These are phyloP conservation scores for Pestalotiopsis sp. DNA, from an alignment of 2,329 filamentous ascomycete species.

Conservation along the genomic window DNA sequence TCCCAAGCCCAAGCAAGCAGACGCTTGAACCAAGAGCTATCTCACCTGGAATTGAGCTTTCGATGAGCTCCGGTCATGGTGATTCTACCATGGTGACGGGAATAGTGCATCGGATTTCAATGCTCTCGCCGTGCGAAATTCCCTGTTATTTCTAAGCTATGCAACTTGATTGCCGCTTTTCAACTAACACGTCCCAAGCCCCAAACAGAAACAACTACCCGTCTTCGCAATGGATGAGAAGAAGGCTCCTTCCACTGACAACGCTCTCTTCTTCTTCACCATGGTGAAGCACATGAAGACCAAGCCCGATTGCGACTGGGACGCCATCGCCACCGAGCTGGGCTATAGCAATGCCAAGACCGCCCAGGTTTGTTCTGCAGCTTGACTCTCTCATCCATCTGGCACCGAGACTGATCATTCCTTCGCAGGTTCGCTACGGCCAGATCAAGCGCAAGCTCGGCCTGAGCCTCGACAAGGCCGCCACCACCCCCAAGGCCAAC, in stretches of 20 bases:
- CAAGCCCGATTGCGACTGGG: slow-evolving; percentile 52
- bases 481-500: background rate
- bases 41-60: too few relatives aligned
- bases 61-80: too few relatives aligned
- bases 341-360: slow-evolving; percentile 43
- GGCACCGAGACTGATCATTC: background rate
- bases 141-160: too few relatives aligned
- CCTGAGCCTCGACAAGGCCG: slow-evolving; percentile 24
- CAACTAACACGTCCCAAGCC: background rate
- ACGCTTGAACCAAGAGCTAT: too few relatives aligned
- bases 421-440: slow-evolving; percentile 45
- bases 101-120: too few relatives aligned
- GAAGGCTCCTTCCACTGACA: background rate
- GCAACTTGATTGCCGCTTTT: too few relatives aligned
- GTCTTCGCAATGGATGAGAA: background rate
- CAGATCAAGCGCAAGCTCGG: slow-evolving; percentile 53
- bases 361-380: slow-evolving; percentile 42
- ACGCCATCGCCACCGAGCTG: slow-evolving; percentile 23
- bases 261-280: slow-evolving; percentile 40
- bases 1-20: too few relatives aligned
- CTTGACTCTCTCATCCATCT: background rate
- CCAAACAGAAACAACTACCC: background rate
- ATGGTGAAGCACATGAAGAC: slow-evolving; percentile 46
- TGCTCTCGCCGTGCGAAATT: too few relatives aligned
- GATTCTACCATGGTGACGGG: too few relatives aligned